Evolutionary conservation across 1,284 basidiomycete species (phyloP), one percentile per base, ranked within the genome.

Genomic region (Naganishia sp.): DNA sequence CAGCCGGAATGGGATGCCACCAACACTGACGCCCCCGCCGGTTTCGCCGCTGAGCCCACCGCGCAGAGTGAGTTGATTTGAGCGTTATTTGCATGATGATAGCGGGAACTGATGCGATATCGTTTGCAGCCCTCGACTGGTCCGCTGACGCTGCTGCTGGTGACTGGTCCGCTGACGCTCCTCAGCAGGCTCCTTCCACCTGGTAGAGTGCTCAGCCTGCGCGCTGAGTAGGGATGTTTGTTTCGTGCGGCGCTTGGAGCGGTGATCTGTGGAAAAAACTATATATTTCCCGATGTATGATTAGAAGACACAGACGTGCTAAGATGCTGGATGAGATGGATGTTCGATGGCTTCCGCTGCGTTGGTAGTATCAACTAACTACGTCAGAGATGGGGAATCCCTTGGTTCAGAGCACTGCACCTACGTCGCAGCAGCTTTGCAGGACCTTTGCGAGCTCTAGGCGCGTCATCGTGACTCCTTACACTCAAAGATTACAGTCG

Each of bases 41-140:
- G 81, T 49, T 89, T 92, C 80, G 90, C 90, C 81, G 90, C 91
- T 70, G 85, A 85, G 72, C 83, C 92, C 76, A 87, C 86, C 72
- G 83, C 85, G 70, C 88, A 87, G 53, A 86, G 86, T 77, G 86
- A 89, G 88, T 79, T 74, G 39, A 43, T 62, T 66, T 65, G 52
- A 70, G 63, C 68, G 2, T 57, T 67, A 64, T 67, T 43, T 66
- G 35, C 76, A 32, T 17, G 50, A 11, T 11, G 28, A 28, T 28
- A 28, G 28, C 25, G 35, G 25, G 28, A 25, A 28, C 28, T 41
- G 35, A 39, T 7, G 6, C 13, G 15, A 15, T 21, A 9, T 54
- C 51, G 10, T 4, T 52, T 35, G 6, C 32, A 54, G 88, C 87
- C 68, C 85, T 82, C 66, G 92, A 94, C 83, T 94, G 92, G 92